These are phyloP conservation scores for Rosa rugosa DNA, from an alignment of 306 rosid species.

Conservation along the genomic window DNA sequence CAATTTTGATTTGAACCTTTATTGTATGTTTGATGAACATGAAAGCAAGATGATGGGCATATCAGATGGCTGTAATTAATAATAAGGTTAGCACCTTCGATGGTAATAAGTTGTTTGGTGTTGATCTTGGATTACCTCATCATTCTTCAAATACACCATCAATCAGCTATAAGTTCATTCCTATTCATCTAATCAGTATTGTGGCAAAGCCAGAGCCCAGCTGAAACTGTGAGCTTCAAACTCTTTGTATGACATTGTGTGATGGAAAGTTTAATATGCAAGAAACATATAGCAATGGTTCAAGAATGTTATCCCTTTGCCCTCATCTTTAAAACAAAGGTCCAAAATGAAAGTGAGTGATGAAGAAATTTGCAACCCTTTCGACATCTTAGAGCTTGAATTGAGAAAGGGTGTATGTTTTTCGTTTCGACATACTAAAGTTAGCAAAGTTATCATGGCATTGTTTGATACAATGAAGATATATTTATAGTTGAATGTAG, in stretches of 20 bases:
- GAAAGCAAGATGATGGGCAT: too few relatives aligned
- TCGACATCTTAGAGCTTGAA: not conserved
- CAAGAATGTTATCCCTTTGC: not conserved
- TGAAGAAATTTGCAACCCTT: not conserved
- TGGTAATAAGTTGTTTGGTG: slow-evolving; percentile 47
- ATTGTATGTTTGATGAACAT: too few relatives aligned
- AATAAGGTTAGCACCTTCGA: slow-evolving; percentile 13
- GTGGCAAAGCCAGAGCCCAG: not conserved
- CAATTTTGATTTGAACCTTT: too few relatives aligned
- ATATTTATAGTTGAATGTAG: too few relatives aligned
- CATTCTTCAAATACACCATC: slow-evolving; percentile 29
- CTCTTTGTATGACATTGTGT: not conserved
- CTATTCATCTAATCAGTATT: not conserved
- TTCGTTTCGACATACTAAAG: too few relatives aligned
- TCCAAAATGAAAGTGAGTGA: not conserved
- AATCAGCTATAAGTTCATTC: not conserved
- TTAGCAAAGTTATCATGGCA: too few relatives aligned
- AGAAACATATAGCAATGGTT: not conserved
- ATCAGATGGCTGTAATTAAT: too few relatives aligned
- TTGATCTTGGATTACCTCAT: slow-evolving; percentile 34
- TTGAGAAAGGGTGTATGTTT: too few relatives aligned
- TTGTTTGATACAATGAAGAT: too few relatives aligned
- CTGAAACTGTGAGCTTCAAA: not conserved
- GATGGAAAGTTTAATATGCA: not conserved
- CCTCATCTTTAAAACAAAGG: not conserved